These are phyloP conservation scores for Boletellus sp. DNA, from an alignment of 768 basidiomycete species.

Conservation along the genomic window DNA sequence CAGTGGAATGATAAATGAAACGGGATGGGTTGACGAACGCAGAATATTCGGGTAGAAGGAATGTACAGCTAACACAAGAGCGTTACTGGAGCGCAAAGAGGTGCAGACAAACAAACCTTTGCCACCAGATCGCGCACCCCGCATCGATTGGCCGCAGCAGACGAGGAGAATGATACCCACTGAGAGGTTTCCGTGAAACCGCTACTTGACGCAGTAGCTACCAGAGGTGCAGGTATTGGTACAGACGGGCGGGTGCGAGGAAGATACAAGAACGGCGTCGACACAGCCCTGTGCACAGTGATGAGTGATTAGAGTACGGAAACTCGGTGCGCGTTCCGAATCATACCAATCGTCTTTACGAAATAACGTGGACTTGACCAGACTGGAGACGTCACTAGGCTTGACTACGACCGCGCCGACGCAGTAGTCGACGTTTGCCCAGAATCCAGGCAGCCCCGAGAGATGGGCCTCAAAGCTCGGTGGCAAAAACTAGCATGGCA, in stretches of 20 bases:
- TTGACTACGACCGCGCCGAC: conserved; percentile 52
- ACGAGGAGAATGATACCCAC: conserved; percentile 49
- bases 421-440: conserved; percentile 60
- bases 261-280: conserved; percentile 59
- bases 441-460: conserved; percentile 69
- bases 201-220: conserved; percentile 16
- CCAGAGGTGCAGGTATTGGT: conserved; percentile 47
- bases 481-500: conserved; percentile 52
- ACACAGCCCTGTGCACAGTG: conserved; percentile 41
- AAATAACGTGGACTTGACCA: conserved; percentile 51
- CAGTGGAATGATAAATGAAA: conserved; percentile 64
- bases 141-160: conserved; percentile 36
- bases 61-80: conserved; percentile 40
- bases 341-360: conserved; percentile 54
- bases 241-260: conserved; percentile 61
- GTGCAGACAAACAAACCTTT: conserved; percentile 23
- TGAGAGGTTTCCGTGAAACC: conserved; percentile 45
- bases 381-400: conserved; percentile 39
- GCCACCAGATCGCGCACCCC: conserved; percentile 37
- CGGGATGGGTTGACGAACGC: conserved; percentile 56
- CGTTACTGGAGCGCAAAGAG: not conserved
- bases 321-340: not conserved
- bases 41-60: conserved; percentile 58
- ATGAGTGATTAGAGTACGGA: not conserved
- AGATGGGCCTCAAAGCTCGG: conserved; percentile 68